Evolutionary conservation across 495 filamentous ascomycete species (phyloP).

Genomic region (Podospora australis): DNA sequence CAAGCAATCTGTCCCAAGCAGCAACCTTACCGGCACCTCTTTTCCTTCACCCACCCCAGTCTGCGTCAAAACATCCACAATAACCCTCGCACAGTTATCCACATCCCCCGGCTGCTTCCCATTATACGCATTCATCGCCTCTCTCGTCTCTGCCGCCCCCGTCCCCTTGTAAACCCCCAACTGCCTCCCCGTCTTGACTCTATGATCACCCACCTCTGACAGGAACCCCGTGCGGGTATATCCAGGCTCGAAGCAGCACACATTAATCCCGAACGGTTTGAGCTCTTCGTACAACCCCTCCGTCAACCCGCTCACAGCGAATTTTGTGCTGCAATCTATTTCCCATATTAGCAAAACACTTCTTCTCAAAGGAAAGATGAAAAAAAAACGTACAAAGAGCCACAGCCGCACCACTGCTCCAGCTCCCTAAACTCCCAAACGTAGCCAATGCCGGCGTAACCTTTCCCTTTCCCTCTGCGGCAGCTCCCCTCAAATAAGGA

Average conservation of each 20-base stretch:
- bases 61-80: conserved; percentile 40
- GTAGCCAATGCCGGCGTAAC: conserved; percentile 38
- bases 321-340: conserved; percentile 41
- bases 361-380: not conserved
- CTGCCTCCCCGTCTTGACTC: conserved; percentile 24
- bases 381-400: conserved; percentile 25
- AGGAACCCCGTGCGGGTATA: conserved; percentile 35
- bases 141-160: conserved; percentile 14
- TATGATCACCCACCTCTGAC: conserved; percentile 17
- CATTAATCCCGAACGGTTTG: conserved; percentile 38
- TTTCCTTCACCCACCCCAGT: conserved; percentile 31
- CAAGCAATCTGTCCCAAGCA: conserved; percentile 29
- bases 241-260: conserved; percentile 43
- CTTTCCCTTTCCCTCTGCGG: conserved; percentile 14
- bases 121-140: conserved; percentile 18
- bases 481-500: conserved; percentile 38
- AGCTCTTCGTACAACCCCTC: conserved; percentile 38
- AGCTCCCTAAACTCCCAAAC: conserved; percentile 37
- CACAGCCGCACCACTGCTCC: conserved; percentile 20
- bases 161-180: conserved; percentile 25
- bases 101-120: conserved; percentile 40
- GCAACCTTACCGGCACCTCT: conserved; percentile 27
- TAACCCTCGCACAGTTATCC: conserved; percentile 35
- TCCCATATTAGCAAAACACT: not conserved
- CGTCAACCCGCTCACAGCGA: conserved; percentile 35